Base-by-base conservation (phyloP, 2,329 filamentous ascomycete genomes). In the Penicillium sp. region DNA sequence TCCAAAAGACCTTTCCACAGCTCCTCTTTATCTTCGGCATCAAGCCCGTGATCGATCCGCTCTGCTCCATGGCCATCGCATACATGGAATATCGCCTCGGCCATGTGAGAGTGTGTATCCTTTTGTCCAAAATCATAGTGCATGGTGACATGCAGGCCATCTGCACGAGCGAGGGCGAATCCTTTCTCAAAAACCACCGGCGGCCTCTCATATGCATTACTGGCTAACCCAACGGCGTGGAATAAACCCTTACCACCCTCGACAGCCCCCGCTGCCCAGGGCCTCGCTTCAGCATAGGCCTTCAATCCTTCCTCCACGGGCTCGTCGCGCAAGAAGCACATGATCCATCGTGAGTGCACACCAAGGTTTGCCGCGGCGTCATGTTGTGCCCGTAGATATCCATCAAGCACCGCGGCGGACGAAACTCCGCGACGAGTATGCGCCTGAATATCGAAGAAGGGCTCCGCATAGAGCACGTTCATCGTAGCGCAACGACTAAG, bases 61-160 rank as follows among this genome's bases (percentile, higher is more conserved):
- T 76, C 72, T 1, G 69, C 55, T 1, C 61, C 62, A 25, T 18
- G 22, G 0, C 75, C 74, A 0, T 49, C 57, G 5, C 73, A 69
- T 0, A 63, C 69, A 40, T 72, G 65, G 11, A 71, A 67, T 2
- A 65, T 60, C 18, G 70, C 68, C 54, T 80, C 72, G 1, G 63
- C 63, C 15, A 80, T 71, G 55, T 82, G 77, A 25, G 73, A 73
- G 22, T 74, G 73, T 0, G 76, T 75, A 56, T 81, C 77, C 53
- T 78, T 76, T 58, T 81, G 77, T 43, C 78, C 79, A 43, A 82
- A 77, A 55, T 82, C 80, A 63, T 79, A 81, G 53, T 82, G 80
- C 61, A 75, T 75, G 2, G 80, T 82, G 14, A 79, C 66, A 35
- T 76, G 73, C 51, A 64, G 18, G 1, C 58, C 61, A 47, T 64